Conservation (phyloP, 371 early-diverging fungal genomes). For the Capniomyces stellatus region DNA sequence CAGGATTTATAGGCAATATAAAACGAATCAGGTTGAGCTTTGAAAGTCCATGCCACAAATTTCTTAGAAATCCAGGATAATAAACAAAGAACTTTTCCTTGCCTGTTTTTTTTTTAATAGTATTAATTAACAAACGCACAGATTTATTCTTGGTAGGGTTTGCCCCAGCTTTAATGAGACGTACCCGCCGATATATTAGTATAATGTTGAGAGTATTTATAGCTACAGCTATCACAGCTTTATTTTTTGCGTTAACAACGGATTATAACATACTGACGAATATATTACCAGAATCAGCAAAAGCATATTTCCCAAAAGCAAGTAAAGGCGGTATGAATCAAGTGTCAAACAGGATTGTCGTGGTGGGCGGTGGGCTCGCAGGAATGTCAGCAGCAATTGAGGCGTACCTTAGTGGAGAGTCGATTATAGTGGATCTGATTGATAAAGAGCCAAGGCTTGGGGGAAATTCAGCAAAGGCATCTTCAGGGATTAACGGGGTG, state of each 20-base stretch:
- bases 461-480: conserved; percentile 91
- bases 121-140: no score
- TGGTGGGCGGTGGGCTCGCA: conserved; percentile 65
- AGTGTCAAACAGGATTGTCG: conserved; percentile 9
- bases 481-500: conserved; percentile 93
- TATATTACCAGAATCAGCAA: background rate
- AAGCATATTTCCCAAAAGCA: background rate
- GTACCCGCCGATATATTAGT: background rate
- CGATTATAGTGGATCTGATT: conserved; percentile 41
- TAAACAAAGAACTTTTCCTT: no score
- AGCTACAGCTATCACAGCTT: background rate
- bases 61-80: no score
- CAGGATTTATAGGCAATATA: no score
- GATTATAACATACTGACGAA: background rate
- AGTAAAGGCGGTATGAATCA: background rate
- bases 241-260: background rate
- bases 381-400: conserved; percentile 64
- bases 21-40: no score
- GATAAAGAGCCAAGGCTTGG: conserved; percentile 62
- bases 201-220: background rate
- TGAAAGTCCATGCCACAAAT: no score
- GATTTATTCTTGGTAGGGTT: no score
- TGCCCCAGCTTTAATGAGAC: no score
- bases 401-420: conserved; percentile 29
- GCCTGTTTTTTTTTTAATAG: no score